Evolutionary conservation across 2,329 filamentous ascomycete species (phyloP).

Genomic region (Fusarium poae): DNA sequence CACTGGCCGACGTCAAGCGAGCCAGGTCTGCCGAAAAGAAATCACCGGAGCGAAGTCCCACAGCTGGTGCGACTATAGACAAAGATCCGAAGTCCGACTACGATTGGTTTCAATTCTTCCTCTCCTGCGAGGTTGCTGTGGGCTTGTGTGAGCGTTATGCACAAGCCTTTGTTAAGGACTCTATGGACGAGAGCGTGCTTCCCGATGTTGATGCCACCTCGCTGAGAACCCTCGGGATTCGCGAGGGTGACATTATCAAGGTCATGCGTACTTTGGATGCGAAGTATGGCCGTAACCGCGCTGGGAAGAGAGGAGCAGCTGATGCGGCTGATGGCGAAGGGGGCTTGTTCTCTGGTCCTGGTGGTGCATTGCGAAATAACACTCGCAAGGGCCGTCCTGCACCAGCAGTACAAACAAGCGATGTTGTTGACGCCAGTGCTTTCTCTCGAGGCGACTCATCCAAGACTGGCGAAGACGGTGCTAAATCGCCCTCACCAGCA

Average conservation of each 20-base stretch:
- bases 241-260: constrained; percentile 95
- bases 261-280: constrained; percentile 90
- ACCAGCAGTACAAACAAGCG: constrained; percentile 85
- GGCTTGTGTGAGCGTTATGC: constrained; percentile 95
- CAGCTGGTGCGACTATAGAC: constrained; percentile 74
- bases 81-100: constrained; percentile 77
- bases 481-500: constrained; percentile 41
- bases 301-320: constrained; percentile 54
- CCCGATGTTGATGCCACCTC: constrained; percentile 88
- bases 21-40: constrained; percentile 55
- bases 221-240: constrained; percentile 88
- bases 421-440: constrained; percentile 87
- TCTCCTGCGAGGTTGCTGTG: constrained; percentile 90
- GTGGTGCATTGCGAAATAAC: constrained; percentile 92
- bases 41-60: constrained; percentile 42
- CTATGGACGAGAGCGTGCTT: constrained; percentile 94
- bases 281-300: constrained; percentile 75
- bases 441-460: constrained; percentile 72
- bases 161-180: constrained; percentile 88
- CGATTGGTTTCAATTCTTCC: constrained; percentile 99
- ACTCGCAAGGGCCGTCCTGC: constrained; percentile 91
- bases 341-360: constrained; percentile 91
- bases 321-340: constrained; percentile 71
- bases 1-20: constrained; percentile 84
- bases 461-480: constrained; percentile 39